Base-by-base conservation (phyloP, 352 stramenopile species). In the Phytophthora pini region DNA sequence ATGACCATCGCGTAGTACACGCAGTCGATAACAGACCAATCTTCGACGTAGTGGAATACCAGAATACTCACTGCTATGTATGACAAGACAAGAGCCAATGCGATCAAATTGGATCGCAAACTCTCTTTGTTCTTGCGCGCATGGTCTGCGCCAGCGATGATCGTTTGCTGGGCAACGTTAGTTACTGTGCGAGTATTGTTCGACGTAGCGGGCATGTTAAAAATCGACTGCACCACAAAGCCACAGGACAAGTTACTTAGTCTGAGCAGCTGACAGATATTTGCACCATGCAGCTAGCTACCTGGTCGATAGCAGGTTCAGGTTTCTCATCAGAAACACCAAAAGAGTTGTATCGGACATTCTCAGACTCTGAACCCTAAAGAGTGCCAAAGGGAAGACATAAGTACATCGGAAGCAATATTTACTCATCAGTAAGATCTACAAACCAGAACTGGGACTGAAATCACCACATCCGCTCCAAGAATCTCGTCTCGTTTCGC, bases 1-100 rank as follows among this genome's bases (percentile, higher is more conserved):
- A 95, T 97, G 8, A 97, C 91, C 69, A 97, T 92, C 29, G 82
- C 79, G 74, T 95, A 98, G 64, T 98, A 98, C 22, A 98, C 66
- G 31, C 84, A 87, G 72, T 98, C 93, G 0, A 97, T 61, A 13
- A 89, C 60, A 0, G 63, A 71, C 82, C 82, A 90, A 8, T 73
- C 27, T 52, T 90, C 82, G 15, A 84, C 56, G 47, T 69, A 85
- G 63, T 89, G 76, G 44, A 81, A 90, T 5, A 85, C 81, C 4
- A 89, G 38, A 32, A 89, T 80, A 56, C 68, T 74, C 29, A 85
- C 79, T 3, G 34, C 76, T 13, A 90, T 56, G 45, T 90, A 90
- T 27, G 82, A 87, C 6, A 84, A 56, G 41, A 90, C 78, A 20
- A 90, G 76, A 7, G 70, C 46, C 24, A 90, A 63, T 10, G 79